Percentiles rank a stretch among this genome's conserved stretches.
Conservation (phyloP, 257 asterid genomes). For the Lithospermum erythrorhizon region DNA sequence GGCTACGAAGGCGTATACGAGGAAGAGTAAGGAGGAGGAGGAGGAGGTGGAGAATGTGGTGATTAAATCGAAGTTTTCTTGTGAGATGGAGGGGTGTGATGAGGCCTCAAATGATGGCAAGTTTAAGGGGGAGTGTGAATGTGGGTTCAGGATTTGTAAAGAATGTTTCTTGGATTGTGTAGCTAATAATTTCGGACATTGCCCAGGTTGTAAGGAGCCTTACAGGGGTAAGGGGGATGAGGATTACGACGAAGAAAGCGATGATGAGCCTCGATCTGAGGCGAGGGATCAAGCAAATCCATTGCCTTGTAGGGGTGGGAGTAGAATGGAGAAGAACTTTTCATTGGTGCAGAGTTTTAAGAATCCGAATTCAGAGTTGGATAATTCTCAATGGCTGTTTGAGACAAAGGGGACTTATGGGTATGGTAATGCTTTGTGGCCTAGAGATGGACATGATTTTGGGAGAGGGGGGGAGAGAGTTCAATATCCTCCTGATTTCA, state of each 20-base stretch:
- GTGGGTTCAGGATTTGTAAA: conserved; percentile 63
- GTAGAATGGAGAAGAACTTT: conserved; percentile 56
- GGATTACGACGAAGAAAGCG: conserved; percentile 39
- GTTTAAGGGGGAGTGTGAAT: conserved; percentile 47
- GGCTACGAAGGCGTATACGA: conserved; percentile 53
- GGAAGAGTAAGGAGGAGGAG: conserved; percentile 46
- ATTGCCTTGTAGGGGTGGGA: conserved; percentile 46
- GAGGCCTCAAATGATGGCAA: conserved; percentile 38
- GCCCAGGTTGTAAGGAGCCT: conserved; percentile 85
- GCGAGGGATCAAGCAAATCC: conserved; percentile 60
- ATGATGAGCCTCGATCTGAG: conserved; percentile 39
- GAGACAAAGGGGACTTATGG: conserved; percentile 98
- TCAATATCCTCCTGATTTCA: conserved; percentile 64
- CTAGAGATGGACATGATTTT: conserved; percentile 49
- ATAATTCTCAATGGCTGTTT: conserved; percentile 72
- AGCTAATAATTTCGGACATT: conserved; percentile 38
- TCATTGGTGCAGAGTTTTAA: conserved; percentile 79
- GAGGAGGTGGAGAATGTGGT: conserved; percentile 13
- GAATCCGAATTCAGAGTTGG: conserved; percentile 82
- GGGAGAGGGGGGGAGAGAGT: conserved; percentile 51
- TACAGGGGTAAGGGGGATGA: conserved; percentile 29
- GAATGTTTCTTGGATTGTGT: conserved; percentile 65
- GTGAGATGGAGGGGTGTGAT: conserved; percentile 78
- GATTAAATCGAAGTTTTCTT: conserved; percentile 39
- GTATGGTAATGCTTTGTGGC: conserved; percentile 93